These are phyloP conservation scores for Crassisporium funariophilum DNA, from an alignment of 768 basidiomycete genomes.

Conservation along the genomic window DNA sequence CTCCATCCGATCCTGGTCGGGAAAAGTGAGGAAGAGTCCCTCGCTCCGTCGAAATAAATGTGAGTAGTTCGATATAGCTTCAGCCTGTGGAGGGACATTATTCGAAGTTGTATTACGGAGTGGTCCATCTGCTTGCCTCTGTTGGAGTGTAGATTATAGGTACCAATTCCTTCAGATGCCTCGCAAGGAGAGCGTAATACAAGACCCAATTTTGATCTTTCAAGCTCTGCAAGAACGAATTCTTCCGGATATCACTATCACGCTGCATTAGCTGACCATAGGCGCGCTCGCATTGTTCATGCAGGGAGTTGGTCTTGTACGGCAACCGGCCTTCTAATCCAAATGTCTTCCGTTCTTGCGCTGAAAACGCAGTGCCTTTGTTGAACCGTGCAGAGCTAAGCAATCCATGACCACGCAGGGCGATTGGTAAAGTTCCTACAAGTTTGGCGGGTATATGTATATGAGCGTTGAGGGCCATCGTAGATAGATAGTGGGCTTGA, in stretches of 20 bases:
- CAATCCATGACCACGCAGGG: slow-evolving; percentile 62
- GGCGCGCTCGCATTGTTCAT: slow-evolving; percentile 76
- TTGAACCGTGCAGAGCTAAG: slow-evolving; percentile 70
- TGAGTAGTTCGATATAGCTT: slow-evolving; percentile 83
- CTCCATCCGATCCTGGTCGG: slow-evolving; percentile 69
- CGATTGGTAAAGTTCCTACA: slow-evolving; percentile 38
- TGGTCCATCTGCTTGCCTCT: slow-evolving; percentile 44
- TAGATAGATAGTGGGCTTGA: too few species aligned
- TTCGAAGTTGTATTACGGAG: neutral
- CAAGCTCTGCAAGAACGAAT: slow-evolving; percentile 74
- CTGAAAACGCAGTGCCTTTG: slow-evolving; percentile 80
- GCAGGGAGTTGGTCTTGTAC: slow-evolving; percentile 59
- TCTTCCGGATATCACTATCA: slow-evolving; percentile 51
- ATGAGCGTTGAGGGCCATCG: slow-evolving; percentile 20
- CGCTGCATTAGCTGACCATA: slow-evolving; percentile 58
- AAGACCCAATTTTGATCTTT: slow-evolving; percentile 83
- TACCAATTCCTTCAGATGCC: slow-evolving; percentile 63
- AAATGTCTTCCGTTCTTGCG: slow-evolving; percentile 67
- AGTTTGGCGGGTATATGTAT: slow-evolving; percentile 22
- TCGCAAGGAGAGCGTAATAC: slow-evolving; percentile 67
- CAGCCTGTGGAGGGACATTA: slow-evolving; percentile 51
- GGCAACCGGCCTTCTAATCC: slow-evolving; percentile 58
- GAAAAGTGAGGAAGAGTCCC: slow-evolving; percentile 71
- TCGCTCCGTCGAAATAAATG: slow-evolving; percentile 81
- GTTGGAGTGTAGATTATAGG: slow-evolving; percentile 85